Conservation (phyloP, 2,329 filamentous ascomycete species). For the Alternaria postmessia region DNA sequence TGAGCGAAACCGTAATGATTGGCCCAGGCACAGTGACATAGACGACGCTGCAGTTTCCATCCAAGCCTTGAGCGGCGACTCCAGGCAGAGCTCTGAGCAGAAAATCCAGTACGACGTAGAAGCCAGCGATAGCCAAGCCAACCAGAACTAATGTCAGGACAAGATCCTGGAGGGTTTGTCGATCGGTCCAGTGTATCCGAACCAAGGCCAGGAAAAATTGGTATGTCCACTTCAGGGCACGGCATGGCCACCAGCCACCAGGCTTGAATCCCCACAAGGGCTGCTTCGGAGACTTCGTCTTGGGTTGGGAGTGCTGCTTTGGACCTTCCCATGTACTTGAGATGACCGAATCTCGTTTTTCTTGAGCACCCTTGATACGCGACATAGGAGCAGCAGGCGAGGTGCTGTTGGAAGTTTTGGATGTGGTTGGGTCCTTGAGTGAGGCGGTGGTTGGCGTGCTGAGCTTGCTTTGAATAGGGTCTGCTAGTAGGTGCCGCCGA, state of each 20-base stretch:
- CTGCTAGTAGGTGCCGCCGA: neutral
- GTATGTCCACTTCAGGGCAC: constrained; percentile 19
- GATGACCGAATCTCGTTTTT: constrained; percentile 25
- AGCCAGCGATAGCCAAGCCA: constrained; percentile 16
- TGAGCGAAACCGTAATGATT: constrained; percentile 45
- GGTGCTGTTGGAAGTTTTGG: neutral
- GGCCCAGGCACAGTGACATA: constrained; percentile 46
- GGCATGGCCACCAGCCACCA: constrained; percentile 36
- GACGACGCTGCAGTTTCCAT: constrained; percentile 40
- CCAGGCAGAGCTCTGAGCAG: constrained; percentile 27
- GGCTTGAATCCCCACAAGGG: neutral
- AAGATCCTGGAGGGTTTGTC: constrained; percentile 20
- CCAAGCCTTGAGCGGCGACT: constrained; percentile 35
- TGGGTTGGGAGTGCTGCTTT: neutral
- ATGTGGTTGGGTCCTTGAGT: neutral
- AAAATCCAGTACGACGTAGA: constrained; percentile 33
- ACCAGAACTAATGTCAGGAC: constrained; percentile 22
- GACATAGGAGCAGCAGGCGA: neutral
- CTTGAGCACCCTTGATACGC: neutral
- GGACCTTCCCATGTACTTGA: constrained; percentile 11
- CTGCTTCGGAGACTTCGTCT: neutral
- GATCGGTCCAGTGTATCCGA: constrained; percentile 15
- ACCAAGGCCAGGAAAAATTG: constrained; percentile 18
- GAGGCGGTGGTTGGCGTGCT: neutral
- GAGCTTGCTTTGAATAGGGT: neutral